Evolutionary conservation across 163 green algal genomes (phyloP).

Genomic region (Trebouxiophyceae sp.): DNA sequence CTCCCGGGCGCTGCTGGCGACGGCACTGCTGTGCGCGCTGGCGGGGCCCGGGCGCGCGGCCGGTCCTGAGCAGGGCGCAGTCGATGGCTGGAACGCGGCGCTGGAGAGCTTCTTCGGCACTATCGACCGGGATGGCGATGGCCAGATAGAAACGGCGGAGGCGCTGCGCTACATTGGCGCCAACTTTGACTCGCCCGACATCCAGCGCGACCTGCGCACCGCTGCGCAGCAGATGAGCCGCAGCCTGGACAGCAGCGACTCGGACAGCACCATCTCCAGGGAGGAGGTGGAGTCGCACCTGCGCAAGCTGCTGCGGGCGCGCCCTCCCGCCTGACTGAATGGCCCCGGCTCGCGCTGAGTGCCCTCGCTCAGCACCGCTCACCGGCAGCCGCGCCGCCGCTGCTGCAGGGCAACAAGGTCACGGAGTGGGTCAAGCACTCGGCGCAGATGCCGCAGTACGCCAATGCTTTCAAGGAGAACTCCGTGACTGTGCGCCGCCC

Average conservation of each 20-base stretch:
- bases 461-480: conserved; percentile 37
- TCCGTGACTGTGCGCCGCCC: conserved; percentile 29
- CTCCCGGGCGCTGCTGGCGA: no score
- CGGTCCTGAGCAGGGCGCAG: no score
- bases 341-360: neutral
- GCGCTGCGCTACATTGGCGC: conserved; percentile 28
- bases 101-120: conserved; percentile 26
- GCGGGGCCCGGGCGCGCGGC: no score
- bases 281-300: conserved; percentile 35
- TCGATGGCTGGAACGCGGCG: no score
- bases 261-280: conserved; percentile 17
- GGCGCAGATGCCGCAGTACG: conserved; percentile 51
- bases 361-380: no score
- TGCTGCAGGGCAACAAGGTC: conserved; percentile 25
- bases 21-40: no score
- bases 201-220: conserved; percentile 9
- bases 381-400: no score
- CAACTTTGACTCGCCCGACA: conserved; percentile 25
- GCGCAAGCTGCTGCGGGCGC: conserved; percentile 22
- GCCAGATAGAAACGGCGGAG: conserved; percentile 30
- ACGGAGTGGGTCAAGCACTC: conserved; percentile 51
- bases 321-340: neutral
- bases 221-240: conserved; percentile 20
- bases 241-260: conserved; percentile 30
- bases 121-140: conserved; percentile 34